These are phyloP conservation scores for Leptoxyphium fumago DNA, from an alignment of 2,329 filamentous ascomycete species.

Conservation along the genomic window DNA sequence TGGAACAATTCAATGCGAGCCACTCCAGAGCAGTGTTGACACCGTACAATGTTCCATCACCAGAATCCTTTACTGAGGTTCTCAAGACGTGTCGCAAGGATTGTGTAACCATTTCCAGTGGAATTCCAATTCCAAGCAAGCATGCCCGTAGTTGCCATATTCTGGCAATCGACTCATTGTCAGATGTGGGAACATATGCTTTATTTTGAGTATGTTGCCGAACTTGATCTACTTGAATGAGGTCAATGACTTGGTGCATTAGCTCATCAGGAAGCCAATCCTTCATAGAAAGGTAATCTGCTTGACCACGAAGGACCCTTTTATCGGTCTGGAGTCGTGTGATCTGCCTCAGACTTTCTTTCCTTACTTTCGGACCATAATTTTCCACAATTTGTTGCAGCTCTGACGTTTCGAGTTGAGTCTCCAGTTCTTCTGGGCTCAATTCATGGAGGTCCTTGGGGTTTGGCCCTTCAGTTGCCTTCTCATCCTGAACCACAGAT, in stretches of 20 bases:
- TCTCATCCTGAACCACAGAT: conserved; percentile 1
- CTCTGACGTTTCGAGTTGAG: conserved; percentile 77
- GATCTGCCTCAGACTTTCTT: conserved; percentile 64
- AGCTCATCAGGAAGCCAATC: conserved; percentile 73
- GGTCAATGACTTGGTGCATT: conserved; percentile 59
- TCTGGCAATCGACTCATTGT: conserved; percentile 65
- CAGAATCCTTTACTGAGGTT: conserved; percentile 44
- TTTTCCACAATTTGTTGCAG: conserved; percentile 80
- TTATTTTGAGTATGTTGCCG: conserved; percentile 25
- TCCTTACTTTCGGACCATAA: conserved; percentile 60
- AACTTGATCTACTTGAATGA: conserved; percentile 48
- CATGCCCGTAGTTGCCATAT: conserved; percentile 75
- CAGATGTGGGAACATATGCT: conserved; percentile 28
- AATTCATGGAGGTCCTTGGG: conserved; percentile 36
- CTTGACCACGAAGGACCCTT: conserved; percentile 64
- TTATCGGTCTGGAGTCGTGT: conserved; percentile 71
- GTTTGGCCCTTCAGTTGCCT: conserved; percentile 1
- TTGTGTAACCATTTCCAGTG: conserved; percentile 45
- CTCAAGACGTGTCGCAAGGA: conserved; percentile 52
- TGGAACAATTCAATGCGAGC: conserved; percentile 62
- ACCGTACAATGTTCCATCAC: conserved; percentile 56
- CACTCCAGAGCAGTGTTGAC: conserved; percentile 80
- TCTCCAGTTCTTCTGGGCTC: conserved; percentile 79
- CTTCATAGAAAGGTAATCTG: conserved; percentile 54
- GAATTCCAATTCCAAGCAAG: conserved; percentile 54